These are phyloP conservation scores for Reticulascus tulasneorum DNA, from an alignment of 2,329 filamentous ascomycete species.

Conservation along the genomic window DNA sequence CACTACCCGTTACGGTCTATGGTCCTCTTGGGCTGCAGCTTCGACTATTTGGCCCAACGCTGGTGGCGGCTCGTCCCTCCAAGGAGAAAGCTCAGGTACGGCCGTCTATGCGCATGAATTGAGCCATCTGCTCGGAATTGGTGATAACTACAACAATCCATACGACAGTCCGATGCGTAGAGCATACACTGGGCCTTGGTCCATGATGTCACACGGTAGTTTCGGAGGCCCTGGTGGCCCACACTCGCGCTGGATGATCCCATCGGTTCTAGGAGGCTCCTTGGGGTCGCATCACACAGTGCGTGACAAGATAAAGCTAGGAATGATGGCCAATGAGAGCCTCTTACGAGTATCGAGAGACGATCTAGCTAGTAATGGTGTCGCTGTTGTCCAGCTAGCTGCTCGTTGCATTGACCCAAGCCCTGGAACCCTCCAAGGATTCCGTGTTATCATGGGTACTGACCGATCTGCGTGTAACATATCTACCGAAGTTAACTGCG, in stretches of 20 bases:
- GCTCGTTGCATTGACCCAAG: constrained; percentile 41
- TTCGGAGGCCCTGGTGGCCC: constrained; percentile 52
- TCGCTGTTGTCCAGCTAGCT: constrained; percentile 39
- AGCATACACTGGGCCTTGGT: constrained; percentile 47
- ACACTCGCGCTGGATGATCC: constrained; percentile 49
- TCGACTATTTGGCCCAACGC: constrained; percentile 51
- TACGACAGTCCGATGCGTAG: constrained; percentile 41
- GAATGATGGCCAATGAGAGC: constrained; percentile 36
- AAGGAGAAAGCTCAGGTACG: constrained; percentile 50
- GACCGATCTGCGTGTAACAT: constrained; percentile 41
- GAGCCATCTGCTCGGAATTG: constrained; percentile 46
- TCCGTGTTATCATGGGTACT: constrained; percentile 40
- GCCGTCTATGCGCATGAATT: constrained; percentile 50
- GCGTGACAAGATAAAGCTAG: constrained; percentile 50
- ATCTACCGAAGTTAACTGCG: constrained; percentile 40
- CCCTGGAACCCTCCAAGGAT: constrained; percentile 36
- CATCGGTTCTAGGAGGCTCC: constrained; percentile 41
- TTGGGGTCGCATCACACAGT: constrained; percentile 50
- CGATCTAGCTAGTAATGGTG: constrained; percentile 36
- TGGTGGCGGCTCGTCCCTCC: constrained; percentile 46
- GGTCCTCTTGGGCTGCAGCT: constrained; percentile 50
- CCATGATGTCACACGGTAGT: constrained; percentile 47
- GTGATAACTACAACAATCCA: constrained; percentile 54
- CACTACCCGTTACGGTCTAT: constrained; percentile 46
- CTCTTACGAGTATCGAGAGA: constrained; percentile 41